Base-by-base conservation (phyloP, 805 yeast species). In the Ogataea methanolica region DNA sequence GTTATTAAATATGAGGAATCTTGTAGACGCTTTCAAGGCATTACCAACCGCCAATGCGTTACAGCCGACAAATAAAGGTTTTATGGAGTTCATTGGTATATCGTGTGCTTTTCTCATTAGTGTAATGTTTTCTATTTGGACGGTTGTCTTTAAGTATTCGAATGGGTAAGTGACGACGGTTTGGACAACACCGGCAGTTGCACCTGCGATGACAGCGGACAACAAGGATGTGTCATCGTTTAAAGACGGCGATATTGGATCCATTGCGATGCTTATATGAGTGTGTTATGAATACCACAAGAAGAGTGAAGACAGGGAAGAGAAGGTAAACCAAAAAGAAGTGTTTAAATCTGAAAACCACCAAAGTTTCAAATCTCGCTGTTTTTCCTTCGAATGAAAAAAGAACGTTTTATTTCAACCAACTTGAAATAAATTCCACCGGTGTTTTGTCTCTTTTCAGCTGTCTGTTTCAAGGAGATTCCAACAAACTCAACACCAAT, bases 11-110 rank as follows among this genome's bases (percentile, higher is more conserved):
- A 85, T 76, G 23, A 82, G 70, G 58, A 91, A 81, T 47, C 98
- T 69, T 6, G 89, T 78, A 6, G 79, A 72, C 5, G 95, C 83
- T 65, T 90, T 91, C 45, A 82, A 58, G 0, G 88, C 75, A 50
- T 82, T 81, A 5, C 97, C 97, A 0, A 82, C 53, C 35, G 88
- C 85, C 49, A 89, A 65, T 0, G 96, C 88, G 43, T 86, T 78
- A 56, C 88, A 79, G 1, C 98, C 97, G 19, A 68, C 63, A 58
- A 69, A 78, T 41, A 71, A 48, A 26, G 63, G 60, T 46, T 58
- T 52, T 42, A 60, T 49, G 16, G 55, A 47, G 33, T 51, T 71
- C 45, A 53, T 53, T 66, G 55, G 79, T 62, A 50, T 65, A 49
- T 50, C 67, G 51, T 47, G 73, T 46, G 58, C 66, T 52, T 51